Evolutionary conservation across 495 filamentous ascomycete species (phyloP).

Genomic region (Hyaloscypha variabilis): DNA sequence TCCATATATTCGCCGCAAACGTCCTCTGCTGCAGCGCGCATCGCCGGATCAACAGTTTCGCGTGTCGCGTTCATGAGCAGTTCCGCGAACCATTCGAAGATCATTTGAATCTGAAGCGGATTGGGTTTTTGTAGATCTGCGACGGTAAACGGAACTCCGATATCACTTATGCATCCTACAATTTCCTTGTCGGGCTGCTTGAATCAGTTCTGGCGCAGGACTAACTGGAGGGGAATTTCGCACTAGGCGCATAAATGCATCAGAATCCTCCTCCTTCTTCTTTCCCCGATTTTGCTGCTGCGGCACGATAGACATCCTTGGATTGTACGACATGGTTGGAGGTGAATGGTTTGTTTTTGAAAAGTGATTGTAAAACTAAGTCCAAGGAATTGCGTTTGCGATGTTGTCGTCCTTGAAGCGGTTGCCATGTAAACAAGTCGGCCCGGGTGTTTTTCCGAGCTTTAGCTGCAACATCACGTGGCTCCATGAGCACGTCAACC

Average conservation of each 20-base stretch:
- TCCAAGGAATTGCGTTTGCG: neutral
- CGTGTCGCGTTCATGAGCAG: slow-evolving; percentile 88
- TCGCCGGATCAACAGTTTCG: slow-evolving; percentile 90
- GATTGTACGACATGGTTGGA: slow-evolving; percentile 66
- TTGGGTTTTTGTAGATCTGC: slow-evolving; percentile 93
- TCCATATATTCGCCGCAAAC: slow-evolving; percentile 77
- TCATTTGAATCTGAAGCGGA: slow-evolving; percentile 88
- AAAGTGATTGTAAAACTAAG: neutral
- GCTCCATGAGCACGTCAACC: neutral
- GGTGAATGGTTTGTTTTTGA: slow-evolving; percentile 5
- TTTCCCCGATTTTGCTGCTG: slow-evolving; percentile 64
- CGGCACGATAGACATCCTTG: slow-evolving; percentile 74
- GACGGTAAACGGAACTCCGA: slow-evolving; percentile 84
- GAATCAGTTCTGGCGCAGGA: slow-evolving; percentile 14
- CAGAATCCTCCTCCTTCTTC: slow-evolving; percentile 80
- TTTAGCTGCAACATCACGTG: neutral
- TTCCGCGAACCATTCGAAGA: slow-evolving; percentile 97
- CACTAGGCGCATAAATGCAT: slow-evolving; percentile 88
- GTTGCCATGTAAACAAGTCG: slow-evolving; percentile 15
- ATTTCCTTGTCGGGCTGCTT: slow-evolving; percentile 76
- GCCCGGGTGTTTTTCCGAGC: neutral
- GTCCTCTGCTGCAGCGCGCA: slow-evolving; percentile 87
- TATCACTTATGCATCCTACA: slow-evolving; percentile 94
- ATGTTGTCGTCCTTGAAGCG: neutral
- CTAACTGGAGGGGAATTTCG: slow-evolving; percentile 25